Evolutionary conservation across 148 eudicot genomes (phyloP), one percentile per base, ranked within the genome.

Genomic region (Rhododendron mucronatum): DNA sequence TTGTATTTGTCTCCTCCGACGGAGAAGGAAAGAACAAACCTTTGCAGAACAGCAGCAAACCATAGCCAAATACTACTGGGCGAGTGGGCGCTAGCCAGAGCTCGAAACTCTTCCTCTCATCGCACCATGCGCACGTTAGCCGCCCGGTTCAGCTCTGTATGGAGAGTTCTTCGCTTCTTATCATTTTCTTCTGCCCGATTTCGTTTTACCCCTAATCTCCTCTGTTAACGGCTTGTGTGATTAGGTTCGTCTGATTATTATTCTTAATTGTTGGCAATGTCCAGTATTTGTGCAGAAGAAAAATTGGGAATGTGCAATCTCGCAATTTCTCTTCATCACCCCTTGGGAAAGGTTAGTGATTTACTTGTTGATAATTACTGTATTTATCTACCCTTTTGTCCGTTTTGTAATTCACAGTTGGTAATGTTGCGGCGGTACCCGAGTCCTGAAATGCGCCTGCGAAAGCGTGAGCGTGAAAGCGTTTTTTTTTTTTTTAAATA

Each of bases 281-380:
- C 88, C 84, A 95, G 98, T 88, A 90, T 87, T 74, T 94, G 84
- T 88, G 90, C 92, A 94, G 94, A 88, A 90, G 92, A 65, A 92
- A 69, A 80, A 84, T 89, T 4, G 86, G 82, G 82, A 91, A 91
- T 88, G 83, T 83, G 55, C 92, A 82, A 77, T 87, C 91, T 78
- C 95, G 92, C 84, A 91, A 85, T 71, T 90, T 93, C 65, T 94
- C 86, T 15, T 85, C 92, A 21, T 76, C 91, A 2, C 30, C 81
- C 65, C 73, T 1, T 83, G 82, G 88, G 80, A 91, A 87, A 94
- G 98, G 95, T 93, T 50, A 74, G 37, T 82, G 23, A 69, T 89
- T 75, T 65, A 3, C 39, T 57, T 88, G 3, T 28, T 9, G 53
- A 30, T 74, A 35, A 35, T 12, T 84, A 44, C 35, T 63, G 45